Conservation (phyloP, 805 yeast genomes). For the Sugiyamaella smithiae region DNA sequence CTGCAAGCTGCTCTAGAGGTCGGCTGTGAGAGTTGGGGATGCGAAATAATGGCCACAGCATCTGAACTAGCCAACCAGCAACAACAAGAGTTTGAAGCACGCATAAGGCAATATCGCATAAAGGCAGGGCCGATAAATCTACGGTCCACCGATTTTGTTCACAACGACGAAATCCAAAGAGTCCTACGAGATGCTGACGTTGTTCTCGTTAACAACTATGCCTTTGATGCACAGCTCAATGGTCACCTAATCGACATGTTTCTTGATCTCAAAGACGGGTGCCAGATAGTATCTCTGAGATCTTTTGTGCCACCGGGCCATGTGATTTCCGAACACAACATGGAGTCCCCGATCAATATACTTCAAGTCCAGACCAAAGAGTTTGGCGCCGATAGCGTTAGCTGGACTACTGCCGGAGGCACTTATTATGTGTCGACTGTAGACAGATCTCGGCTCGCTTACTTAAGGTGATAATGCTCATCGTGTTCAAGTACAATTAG, state of each 20-base stretch:
- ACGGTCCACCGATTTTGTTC: constrained; percentile 69
- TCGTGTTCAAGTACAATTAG: too few species aligned
- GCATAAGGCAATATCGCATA: constrained; percentile 65
- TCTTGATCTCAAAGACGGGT: constrained; percentile 62
- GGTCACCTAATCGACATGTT: constrained; percentile 63
- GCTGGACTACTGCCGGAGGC: constrained; percentile 83
- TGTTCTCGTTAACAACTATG: constrained; percentile 75
- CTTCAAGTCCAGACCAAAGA: constrained; percentile 59
- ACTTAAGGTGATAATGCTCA: constrained; percentile 12
- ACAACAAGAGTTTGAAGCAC: constrained; percentile 50
- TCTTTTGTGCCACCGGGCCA: constrained; percentile 77
- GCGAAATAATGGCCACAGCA: constrained; percentile 85
- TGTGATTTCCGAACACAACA: constrained; percentile 52
- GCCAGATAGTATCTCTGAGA: constrained; percentile 74
- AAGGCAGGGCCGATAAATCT: constrained; percentile 54
- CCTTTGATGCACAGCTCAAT: constrained; percentile 75
- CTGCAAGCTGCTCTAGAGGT: constrained; percentile 85
- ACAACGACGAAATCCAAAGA: constrained; percentile 53
- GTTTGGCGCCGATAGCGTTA: constrained; percentile 70
- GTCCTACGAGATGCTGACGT: constrained; percentile 64
- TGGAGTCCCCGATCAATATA: constrained; percentile 59
- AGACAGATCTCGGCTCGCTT: constrained; percentile 31
- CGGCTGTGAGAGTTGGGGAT: constrained; percentile 83
- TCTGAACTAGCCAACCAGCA: constrained; percentile 65
- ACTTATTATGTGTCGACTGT: constrained; percentile 77